Percentiles rank a stretch among this genome's conserved stretches.
phyloP scores from a whole-genome alignment of 2,329 filamentous ascomycete genomes.

The Kalmusia sp. region DNA sequence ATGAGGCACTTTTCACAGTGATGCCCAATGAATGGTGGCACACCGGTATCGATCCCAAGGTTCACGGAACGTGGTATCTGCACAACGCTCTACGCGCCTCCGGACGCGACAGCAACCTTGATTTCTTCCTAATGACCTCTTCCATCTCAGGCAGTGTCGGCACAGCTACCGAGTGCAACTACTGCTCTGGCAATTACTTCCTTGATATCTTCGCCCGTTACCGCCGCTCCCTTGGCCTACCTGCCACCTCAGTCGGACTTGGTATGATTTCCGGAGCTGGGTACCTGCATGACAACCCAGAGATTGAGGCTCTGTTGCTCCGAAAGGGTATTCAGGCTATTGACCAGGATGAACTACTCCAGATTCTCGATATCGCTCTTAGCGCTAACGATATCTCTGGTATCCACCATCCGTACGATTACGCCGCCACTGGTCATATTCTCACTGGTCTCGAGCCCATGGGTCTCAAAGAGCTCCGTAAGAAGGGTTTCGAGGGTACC shows the following conservation, averaged over 20 bases:
- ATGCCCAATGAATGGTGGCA: conserved; percentile 6
- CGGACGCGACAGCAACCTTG: conserved; percentile 11
- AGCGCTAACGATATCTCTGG: not conserved
- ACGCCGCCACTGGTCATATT: not conserved
- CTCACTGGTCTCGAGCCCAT: not conserved
- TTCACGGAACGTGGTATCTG: conserved; percentile 24
- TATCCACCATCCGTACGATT: not conserved
- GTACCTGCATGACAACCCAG: conserved; percentile 21
- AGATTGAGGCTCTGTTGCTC: conserved; percentile 4
- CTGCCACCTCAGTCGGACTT: conserved; percentile 18
- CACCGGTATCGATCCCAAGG: conserved; percentile 7
- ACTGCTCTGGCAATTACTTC: conserved; percentile 30
- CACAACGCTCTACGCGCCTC: conserved; percentile 14
- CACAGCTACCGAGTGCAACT: conserved; percentile 24
- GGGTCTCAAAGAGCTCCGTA: not conserved
- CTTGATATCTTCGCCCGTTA: conserved; percentile 27
- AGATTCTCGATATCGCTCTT: conserved; percentile 9
- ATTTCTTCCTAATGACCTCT: conserved; percentile 29
- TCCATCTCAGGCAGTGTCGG: conserved; percentile 22
- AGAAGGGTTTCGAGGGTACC: not conserved
- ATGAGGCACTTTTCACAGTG: conserved; percentile 13
- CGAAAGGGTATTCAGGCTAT: conserved; percentile 14
- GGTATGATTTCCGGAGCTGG: conserved; percentile 24
- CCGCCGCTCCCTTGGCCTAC: conserved; percentile 8
- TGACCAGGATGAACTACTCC: conserved; percentile 11